Base-by-base conservation (phyloP, 108 stramenopile species). In the Aurantiochytrium sp. region DNA sequence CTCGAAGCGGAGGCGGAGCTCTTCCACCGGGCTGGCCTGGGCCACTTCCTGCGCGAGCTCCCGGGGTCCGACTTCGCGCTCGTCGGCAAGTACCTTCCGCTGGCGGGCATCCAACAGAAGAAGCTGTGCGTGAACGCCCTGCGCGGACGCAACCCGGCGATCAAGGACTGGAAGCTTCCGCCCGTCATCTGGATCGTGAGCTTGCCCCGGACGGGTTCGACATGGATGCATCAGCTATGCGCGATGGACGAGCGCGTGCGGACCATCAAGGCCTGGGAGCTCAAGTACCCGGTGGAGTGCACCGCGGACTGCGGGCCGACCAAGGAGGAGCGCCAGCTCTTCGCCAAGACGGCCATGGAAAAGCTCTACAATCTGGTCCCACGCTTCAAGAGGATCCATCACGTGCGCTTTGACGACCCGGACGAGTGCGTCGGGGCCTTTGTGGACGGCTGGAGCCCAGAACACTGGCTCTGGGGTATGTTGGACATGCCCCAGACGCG, bases 401-500 rank as follows among this genome's bases (percentile, higher is more conserved):
- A 81, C 45, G 73, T 81, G 27, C n/a, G 27, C n/a, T 81, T 27
- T 24, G 45, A 81, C 24, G 73, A 48, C 32, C 73, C 73, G 24
- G 73, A 81, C 45, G 73, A 81, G 24, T 81, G 73, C 24, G 73
- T 81, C 0, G 42, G 45, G 39, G 73, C 21, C 21, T 81, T 81
- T 48, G 73, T 81, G 0, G 73, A 81, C 24, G 39, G 73, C 2
- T 81, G 39, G 39, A 48, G 39, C 32, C 73, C 73, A 24, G 73
- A 81, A 48, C 73, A 81, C 39, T 81, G 39, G 39, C 42, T 48
- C 19, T 81, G 73, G 73, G 73, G 73, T 24, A 48, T 81, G 73
- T 12, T 81, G 12, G 73, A 81, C 27, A 81, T 81, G 73, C 73
- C 73, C 12, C 36, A 48, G 12, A 81, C 73, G 8, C 45, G 45